phyloP scores from a whole-genome alignment of 805 yeast genomes.

The Nakazawaea pomicola region DNA sequence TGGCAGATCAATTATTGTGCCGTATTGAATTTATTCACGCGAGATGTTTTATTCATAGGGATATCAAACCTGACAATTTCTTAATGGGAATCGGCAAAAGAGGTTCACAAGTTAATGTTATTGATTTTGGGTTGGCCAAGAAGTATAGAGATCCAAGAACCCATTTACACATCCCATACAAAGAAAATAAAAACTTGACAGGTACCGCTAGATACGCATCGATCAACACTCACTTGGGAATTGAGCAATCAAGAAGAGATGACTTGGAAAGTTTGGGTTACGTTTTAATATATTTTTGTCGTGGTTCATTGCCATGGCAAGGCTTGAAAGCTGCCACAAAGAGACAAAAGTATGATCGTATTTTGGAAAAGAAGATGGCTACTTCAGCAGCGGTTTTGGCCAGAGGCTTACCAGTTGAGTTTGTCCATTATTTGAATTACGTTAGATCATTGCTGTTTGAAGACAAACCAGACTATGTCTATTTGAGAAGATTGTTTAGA shows the following conservation, averaged over 20 bases:
- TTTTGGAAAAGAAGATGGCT: slow-evolving; percentile 90
- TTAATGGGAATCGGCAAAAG: slow-evolving; percentile 88
- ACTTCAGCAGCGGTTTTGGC: slow-evolving; percentile 84
- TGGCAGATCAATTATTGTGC: slow-evolving; percentile 92
- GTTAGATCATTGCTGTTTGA: slow-evolving; percentile 89
- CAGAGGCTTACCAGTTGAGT: slow-evolving; percentile 88
- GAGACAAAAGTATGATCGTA: slow-evolving; percentile 94
- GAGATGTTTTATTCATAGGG: slow-evolving; percentile 82
- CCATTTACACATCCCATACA: slow-evolving; percentile 90
- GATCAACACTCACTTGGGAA: slow-evolving; percentile 93
- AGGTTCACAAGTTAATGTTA: slow-evolving; percentile 92
- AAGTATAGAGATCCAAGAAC: slow-evolving; percentile 93
- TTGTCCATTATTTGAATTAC: slow-evolving; percentile 81
- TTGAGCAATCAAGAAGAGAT: slow-evolving; percentile 95
- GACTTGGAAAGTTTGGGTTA: slow-evolving; percentile 94
- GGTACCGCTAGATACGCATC: slow-evolving; percentile 98
- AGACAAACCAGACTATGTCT: slow-evolving; percentile 92
- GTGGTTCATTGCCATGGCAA: slow-evolving; percentile 98
- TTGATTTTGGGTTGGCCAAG: slow-evolving; percentile 91
- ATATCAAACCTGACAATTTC: slow-evolving; percentile 80
- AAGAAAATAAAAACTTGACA: slow-evolving; percentile 92
- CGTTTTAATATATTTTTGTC: slow-evolving; percentile 88
- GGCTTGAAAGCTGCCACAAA: slow-evolving; percentile 96
- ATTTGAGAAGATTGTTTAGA: slow-evolving; percentile 81
- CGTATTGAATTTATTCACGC: slow-evolving; percentile 96